phyloP scores from a whole-genome alignment of 2,329 filamentous ascomycete genomes.

The Coleophoma crateriformis region DNA sequence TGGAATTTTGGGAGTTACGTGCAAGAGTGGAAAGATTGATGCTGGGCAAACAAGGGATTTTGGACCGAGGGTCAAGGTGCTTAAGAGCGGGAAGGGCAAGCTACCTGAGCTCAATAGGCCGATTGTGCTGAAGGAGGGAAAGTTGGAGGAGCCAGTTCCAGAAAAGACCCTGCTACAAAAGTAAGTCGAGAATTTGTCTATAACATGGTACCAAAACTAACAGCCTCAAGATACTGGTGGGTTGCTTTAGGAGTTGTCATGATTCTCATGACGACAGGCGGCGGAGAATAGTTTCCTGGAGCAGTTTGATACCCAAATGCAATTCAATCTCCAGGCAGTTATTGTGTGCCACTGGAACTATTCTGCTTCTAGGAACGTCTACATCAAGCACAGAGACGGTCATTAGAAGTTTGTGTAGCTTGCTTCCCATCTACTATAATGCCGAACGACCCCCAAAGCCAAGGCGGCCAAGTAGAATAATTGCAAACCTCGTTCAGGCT shows the following conservation, averaged over 20 bases:
- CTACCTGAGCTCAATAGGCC: constrained; percentile 58
- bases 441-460: too few relatives aligned
- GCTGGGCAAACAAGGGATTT: constrained; percentile 61
- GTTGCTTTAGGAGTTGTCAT: constrained; percentile 47
- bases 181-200: constrained; percentile 34
- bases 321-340: too few relatives aligned
- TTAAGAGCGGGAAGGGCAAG: constrained; percentile 41
- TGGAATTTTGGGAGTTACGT: constrained; percentile 42
- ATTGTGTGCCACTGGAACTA: too few relatives aligned
- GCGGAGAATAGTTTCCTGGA: constrained; percentile 40
- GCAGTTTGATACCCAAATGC: not conserved
- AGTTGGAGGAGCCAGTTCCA: constrained; percentile 44
- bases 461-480: too few relatives aligned
- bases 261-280: constrained; percentile 45
- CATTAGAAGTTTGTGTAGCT: too few relatives aligned
- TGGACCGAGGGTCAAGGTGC: constrained; percentile 51
- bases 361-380: too few relatives aligned
- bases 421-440: too few relatives aligned
- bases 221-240: constrained; percentile 57
- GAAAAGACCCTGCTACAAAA: constrained; percentile 65
- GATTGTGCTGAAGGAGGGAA: constrained; percentile 56
- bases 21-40: constrained; percentile 54
- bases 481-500: too few relatives aligned
- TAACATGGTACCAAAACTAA: not conserved
- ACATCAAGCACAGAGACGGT: too few relatives aligned